phyloP scores from a whole-genome alignment of 2,329 filamentous ascomycete species.

The Colletotrichum truncatum region DNA sequence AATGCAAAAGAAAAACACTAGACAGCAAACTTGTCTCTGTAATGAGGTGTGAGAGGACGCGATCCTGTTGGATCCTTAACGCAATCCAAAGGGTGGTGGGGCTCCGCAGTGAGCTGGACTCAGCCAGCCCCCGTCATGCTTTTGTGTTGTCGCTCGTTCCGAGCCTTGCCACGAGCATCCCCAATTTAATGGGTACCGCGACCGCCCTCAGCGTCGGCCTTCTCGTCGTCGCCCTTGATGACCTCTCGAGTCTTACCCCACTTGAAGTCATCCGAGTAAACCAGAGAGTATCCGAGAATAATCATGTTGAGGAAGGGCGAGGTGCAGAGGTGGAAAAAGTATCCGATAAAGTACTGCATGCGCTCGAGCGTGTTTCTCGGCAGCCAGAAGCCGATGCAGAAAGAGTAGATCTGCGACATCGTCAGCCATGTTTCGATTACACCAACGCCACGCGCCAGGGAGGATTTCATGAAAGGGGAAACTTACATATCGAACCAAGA shows the following conservation, averaged over 20 bases:
- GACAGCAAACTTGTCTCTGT: too few relatives aligned
- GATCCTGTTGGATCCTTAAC: background rate
- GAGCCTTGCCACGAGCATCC: background rate
- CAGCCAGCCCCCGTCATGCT: too few relatives aligned
- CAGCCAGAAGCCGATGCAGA: constrained; percentile 53
- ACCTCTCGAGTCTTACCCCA: constrained; percentile 57
- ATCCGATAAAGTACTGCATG: constrained; percentile 48
- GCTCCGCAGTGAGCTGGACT: background rate
- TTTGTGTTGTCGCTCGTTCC: constrained; percentile 31
- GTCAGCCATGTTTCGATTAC: constrained; percentile 7
- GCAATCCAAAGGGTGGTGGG: background rate
- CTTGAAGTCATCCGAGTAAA: constrained; percentile 54
- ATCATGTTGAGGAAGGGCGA: constrained; percentile 54
- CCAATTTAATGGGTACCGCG: constrained; percentile 32
- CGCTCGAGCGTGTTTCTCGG: constrained; percentile 48
- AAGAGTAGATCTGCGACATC: constrained; percentile 45
- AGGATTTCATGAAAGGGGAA: background rate
- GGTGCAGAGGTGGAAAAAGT: constrained; percentile 45
- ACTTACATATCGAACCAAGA: constrained; percentile 52
- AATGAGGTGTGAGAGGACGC: background rate
- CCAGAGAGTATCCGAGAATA: constrained; percentile 50
- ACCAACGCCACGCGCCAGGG: too few relatives aligned
- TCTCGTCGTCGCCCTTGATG: constrained; percentile 36
- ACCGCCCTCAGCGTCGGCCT: constrained; percentile 31
- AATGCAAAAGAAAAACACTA: background rate